Conservation (phyloP, 1,139 yeast species). For the Lipomyces yarrowii region DNA sequence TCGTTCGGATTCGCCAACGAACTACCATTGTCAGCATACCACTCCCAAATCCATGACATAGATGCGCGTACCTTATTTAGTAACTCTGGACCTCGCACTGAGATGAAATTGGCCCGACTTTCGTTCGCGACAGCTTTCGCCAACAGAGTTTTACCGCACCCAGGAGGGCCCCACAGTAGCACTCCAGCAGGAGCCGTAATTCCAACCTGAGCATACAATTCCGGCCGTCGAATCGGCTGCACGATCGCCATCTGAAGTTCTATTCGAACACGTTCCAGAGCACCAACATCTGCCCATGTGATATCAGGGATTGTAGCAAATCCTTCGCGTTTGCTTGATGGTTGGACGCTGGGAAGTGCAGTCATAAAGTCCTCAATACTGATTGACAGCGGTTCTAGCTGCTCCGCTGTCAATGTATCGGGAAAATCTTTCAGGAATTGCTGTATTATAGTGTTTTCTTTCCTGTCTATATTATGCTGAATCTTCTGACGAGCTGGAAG, state of each 20-base stretch:
- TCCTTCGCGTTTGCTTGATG: constrained; percentile 97
- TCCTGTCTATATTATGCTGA: constrained; percentile 36
- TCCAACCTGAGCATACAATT: constrained; percentile 85
- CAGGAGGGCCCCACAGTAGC: constrained; percentile 98
- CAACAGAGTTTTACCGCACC: constrained; percentile 93
- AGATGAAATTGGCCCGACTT: constrained; percentile 91
- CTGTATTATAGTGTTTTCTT: constrained; percentile 56
- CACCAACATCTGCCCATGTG: constrained; percentile 95
- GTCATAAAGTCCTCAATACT: constrained; percentile 75
- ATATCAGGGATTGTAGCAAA: constrained; percentile 99
- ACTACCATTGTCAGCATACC: constrained; percentile 38
- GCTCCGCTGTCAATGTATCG: constrained; percentile 71
- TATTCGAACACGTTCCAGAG: constrained; percentile 73
- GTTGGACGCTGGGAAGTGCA: constrained; percentile 92
- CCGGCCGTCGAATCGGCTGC: constrained; percentile 94
- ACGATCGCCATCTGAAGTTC: constrained; percentile 97
- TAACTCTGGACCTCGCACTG: constrained; percentile 93
- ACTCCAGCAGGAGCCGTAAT: constrained; percentile 98
- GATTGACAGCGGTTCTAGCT: constrained; percentile 73
- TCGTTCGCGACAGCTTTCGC: constrained; percentile 99
- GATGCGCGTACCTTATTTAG: constrained; percentile 58
- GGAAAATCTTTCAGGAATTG: constrained; percentile 75
- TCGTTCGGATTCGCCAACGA: constrained; percentile 94
- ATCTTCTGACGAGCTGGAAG: constrained; percentile 33
- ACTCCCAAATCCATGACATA: neutral